Conservation (phyloP, 768 basidiomycete species). For the Auricularia sp. region DNA sequence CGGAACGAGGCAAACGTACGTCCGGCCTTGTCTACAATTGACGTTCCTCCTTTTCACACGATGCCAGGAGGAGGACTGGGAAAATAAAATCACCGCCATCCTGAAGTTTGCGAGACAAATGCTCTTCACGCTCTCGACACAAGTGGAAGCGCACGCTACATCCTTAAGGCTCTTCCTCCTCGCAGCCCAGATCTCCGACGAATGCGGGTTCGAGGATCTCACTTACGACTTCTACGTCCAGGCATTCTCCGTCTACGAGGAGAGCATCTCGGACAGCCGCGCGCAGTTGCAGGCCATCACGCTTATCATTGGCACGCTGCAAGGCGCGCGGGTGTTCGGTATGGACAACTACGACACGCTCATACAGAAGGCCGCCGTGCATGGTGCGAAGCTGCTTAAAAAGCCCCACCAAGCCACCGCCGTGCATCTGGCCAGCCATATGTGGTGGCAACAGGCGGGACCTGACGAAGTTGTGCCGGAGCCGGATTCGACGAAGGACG, state of each 20-base stretch:
- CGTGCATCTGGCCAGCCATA: constrained; percentile 87
- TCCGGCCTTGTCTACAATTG: neutral
- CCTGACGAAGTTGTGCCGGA: constrained; percentile 19
- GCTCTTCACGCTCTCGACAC: constrained; percentile 84
- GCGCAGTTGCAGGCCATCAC: constrained; percentile 97
- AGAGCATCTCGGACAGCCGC: constrained; percentile 89
- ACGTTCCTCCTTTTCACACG: neutral
- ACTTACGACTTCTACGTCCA: constrained; percentile 97
- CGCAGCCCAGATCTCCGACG: constrained; percentile 89
- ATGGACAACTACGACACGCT: constrained; percentile 94
- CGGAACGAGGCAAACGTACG: constrained; percentile 31
- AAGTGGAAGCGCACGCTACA: constrained; percentile 86
- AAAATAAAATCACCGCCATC: constrained; percentile 72
- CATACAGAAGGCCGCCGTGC: constrained; percentile 96
- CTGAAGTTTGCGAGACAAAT: constrained; percentile 93
- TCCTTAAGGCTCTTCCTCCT: constrained; percentile 92
- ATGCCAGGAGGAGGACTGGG: constrained; percentile 73
- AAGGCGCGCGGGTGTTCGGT: constrained; percentile 83
- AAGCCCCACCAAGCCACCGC: constrained; percentile 97
- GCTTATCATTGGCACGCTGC: constrained; percentile 83
- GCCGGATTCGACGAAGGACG: constrained; percentile 24
- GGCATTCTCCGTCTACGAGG: constrained; percentile 96
- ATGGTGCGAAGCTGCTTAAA: constrained; percentile 92
- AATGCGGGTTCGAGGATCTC: constrained; percentile 90
- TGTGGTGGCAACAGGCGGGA: constrained; percentile 91